phyloP scores from a whole-genome alignment of 2,329 filamentous ascomycete species.

The Cryphonectria parasitica region DNA sequence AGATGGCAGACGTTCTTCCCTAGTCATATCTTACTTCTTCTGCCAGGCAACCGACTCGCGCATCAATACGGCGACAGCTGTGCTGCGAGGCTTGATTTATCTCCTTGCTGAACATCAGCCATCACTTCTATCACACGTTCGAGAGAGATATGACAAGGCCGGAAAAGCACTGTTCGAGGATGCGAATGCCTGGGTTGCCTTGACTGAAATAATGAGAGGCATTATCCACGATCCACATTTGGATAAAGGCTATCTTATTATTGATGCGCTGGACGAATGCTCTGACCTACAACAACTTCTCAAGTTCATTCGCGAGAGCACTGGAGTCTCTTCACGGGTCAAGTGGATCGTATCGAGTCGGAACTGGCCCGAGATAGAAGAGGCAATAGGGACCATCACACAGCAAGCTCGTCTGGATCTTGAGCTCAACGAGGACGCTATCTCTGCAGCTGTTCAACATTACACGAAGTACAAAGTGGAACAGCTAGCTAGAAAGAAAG shows the following conservation, averaged over 20 bases:
- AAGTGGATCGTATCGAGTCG: constrained; percentile 52
- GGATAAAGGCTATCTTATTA: constrained; percentile 41
- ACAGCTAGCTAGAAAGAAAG: constrained; percentile 36
- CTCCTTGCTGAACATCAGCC: constrained; percentile 40
- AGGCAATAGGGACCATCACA: constrained; percentile 31
- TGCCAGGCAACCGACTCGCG: constrained; percentile 45
- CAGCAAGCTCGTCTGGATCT: constrained; percentile 39
- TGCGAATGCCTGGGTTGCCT: constrained; percentile 42
- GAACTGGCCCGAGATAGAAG: constrained; percentile 43
- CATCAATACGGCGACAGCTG: constrained; percentile 44
- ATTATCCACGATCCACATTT: constrained; percentile 45
- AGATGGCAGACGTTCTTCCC: background rate
- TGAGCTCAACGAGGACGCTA: constrained; percentile 41
- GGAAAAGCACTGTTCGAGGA: constrained; percentile 42
- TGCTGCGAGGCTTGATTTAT: constrained; percentile 49
- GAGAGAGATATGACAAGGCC: constrained; percentile 37
- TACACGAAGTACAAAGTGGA: constrained; percentile 42
- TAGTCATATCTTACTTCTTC: constrained; percentile 43
- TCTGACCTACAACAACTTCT: constrained; percentile 39
- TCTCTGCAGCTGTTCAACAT: background rate
- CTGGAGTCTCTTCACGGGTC: constrained; percentile 32
- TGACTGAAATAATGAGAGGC: constrained; percentile 44
- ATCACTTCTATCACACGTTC: constrained; percentile 42
- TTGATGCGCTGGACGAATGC: constrained; percentile 56
- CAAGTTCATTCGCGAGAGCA: constrained; percentile 38